Base-by-base conservation (phyloP, 345 rosid genomes). In the Lepidium aucheri region DNA sequence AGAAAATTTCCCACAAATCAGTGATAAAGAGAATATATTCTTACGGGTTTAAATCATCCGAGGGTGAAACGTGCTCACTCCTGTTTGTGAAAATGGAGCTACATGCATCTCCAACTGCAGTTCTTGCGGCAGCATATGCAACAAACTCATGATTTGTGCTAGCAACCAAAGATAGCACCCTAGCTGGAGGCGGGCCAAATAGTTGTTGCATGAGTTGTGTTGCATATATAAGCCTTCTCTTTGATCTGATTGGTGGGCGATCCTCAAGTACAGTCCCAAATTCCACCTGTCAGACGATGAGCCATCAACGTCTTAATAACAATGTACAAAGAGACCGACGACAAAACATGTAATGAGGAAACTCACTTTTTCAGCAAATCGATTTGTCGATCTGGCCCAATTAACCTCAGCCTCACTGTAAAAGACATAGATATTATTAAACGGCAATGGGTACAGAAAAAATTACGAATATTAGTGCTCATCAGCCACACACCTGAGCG, bases 201-300 rank as follows among this genome's bases (percentile, higher is more conserved):
- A 88, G 64, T 46, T 84, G 85, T 82, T 94, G 99, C 83, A 85
- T 82, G 63, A 94, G 89, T 60, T 88, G 95, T 17, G 87, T 75
- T 17, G 97, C 83, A 80, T 84, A 61, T 60, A 87, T 61, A 65
- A 86, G 82, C 78, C 97, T 88, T 83, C 86, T 85, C 84, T 79
- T 94, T 53, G 91, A 77, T 74, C 84, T 83, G 35, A 69, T 17
- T 6, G 79, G 80, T 33, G 50, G 63, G 32, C 75, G 77, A 67
- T 86, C 93, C 51, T 82, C 92, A 60, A 69, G 65, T 22, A 67
- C 55, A 63, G 84, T 85, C 72, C 74, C 87, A 71, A 77, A 82
- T 77, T 81, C 91, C 76, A 84, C 79, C 99, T 94, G 79, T 26
- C 46, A 68, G 39, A 78, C 58, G 53, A 39, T 33, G 64, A 54